These are phyloP conservation scores for Bondarzewia mesenterica DNA, from an alignment of 1,284 basidiomycete species.

Conservation along the genomic window DNA sequence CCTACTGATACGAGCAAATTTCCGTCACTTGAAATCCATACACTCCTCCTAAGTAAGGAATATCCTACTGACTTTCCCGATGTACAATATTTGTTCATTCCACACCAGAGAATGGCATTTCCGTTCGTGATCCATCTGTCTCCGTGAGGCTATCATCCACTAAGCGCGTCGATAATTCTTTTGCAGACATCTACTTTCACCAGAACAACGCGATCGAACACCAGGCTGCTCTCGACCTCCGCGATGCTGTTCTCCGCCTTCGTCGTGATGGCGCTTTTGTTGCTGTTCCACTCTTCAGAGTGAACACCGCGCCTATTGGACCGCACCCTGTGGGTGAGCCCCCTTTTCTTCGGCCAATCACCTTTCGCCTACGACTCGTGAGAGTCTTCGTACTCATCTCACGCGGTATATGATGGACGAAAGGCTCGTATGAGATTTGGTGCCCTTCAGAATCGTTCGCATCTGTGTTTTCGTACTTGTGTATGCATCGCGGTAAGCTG, in stretches of 20 bases:
- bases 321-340: conserved; percentile 67
- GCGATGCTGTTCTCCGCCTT: conserved; percentile 61
- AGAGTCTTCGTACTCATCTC: no score
- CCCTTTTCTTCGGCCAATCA: neutral
- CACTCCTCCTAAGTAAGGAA: conserved; percentile 4
- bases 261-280: conserved; percentile 68
- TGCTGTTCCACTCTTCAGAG: conserved; percentile 63
- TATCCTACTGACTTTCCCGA: no score
- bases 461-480: conserved; percentile 66
- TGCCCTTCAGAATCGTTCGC: conserved; percentile 63
- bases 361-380: conserved; percentile 4
- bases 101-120: conserved; percentile 67
- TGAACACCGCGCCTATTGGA: conserved; percentile 60
- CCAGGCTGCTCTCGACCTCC: conserved; percentile 54
- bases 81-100: no score
- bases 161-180: no score
- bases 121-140: conserved; percentile 32
- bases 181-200: conserved; percentile 67
- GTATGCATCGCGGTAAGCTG: conserved; percentile 53
- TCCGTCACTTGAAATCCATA: neutral
- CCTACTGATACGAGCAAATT: neutral
- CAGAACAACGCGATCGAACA: conserved; percentile 57
- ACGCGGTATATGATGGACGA: no score
- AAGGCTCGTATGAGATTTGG: conserved; percentile 76
- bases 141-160: no score